These are phyloP conservation scores for Fusarium nelsonii DNA, from an alignment of 2,329 filamentous ascomycete species.

Conservation along the genomic window DNA sequence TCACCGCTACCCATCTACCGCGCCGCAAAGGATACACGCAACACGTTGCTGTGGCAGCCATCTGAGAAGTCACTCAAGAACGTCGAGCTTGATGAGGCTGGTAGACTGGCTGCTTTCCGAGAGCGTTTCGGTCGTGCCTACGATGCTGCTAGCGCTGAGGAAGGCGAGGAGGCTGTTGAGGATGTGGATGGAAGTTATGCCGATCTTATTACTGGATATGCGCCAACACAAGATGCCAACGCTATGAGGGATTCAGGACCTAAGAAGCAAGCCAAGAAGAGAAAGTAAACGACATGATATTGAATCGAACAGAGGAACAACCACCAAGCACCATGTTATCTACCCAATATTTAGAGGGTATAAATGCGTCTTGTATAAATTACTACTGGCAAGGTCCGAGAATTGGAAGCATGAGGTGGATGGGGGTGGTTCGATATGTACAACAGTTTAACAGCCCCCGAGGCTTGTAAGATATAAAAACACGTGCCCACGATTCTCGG, in stretches of 20 bases:
- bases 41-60: conserved; percentile 93
- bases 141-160: conserved; percentile 69
- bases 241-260: conserved; percentile 53
- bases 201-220: conserved; percentile 66
- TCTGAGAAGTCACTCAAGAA: conserved; percentile 83
- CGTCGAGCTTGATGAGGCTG: conserved; percentile 95
- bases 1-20: conserved; percentile 73
- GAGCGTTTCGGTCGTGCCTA: conserved; percentile 85
- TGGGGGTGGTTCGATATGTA: conserved; percentile 51
- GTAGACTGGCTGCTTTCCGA: conserved; percentile 87
- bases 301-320: conserved; percentile 5
- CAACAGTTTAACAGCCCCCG: conserved; percentile 50
- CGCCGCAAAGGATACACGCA: conserved; percentile 84
- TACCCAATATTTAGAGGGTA: conserved; percentile 4
- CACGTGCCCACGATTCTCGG: conserved; percentile 46
- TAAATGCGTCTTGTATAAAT: conserved; percentile 42
- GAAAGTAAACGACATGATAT: conserved; percentile 55
- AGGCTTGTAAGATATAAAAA: conserved; percentile 55
- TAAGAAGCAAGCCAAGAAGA: conserved; percentile 62
- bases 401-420: conserved; percentile 36
- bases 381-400: conserved; percentile 30
- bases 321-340: neutral
- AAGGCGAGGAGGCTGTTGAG: conserved; percentile 42
- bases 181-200: conserved; percentile 49
- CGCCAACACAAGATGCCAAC: conserved; percentile 52